Base-by-base conservation (phyloP, 2,329 filamentous ascomycete genomes). In the Neonectria faginata region DNA sequence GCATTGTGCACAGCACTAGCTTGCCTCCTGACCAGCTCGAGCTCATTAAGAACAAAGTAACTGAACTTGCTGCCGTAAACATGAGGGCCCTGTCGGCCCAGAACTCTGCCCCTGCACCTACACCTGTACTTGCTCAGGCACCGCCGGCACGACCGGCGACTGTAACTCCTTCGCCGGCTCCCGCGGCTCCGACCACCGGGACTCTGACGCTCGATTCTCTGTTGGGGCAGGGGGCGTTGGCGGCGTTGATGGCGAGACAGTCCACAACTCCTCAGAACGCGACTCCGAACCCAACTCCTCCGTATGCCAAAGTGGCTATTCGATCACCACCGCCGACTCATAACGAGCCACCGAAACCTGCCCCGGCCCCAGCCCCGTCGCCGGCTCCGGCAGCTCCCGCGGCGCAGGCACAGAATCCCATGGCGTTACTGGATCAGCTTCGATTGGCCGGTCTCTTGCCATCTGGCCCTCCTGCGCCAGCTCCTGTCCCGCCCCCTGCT, bases 31-130 rank as follows among this genome's bases (percentile, higher is more conserved):
- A 94, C 75, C 92, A 97, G 82, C 86, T 97, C 77, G 89, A 92
- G 80, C 88, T 92, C 78, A 92, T 97, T 80, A 92, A 91, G 80
- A 90, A 91, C 77, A 93, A 96, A 86, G 90, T 97, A 79, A 89
- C 91, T 78, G 89, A 90, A 79, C 86, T 97, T 78, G 87, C 79
- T 79, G 76, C 88, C 84, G 81, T 87, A 87, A 86, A 85, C 75
- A 83, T 88, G 79, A 85, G 83, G 79, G 84, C 84, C 57, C 72
- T 79, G 68, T 77, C 79, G 74, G 77, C 79, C 75, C 82, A 80
- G 74, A 77, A 76, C 67, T 79, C 78, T 73, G 79, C 79, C 76
- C 79, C 77, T 74, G 73, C 77, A 74, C 77, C 76, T 70, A 74
- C 78, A 65, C 74, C 70, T 60, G 73, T 75, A 69, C 68, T 67